Evolutionary conservation across 805 yeast genomes (phyloP).

Genomic region (Saccharomycopsis malanga): DNA sequence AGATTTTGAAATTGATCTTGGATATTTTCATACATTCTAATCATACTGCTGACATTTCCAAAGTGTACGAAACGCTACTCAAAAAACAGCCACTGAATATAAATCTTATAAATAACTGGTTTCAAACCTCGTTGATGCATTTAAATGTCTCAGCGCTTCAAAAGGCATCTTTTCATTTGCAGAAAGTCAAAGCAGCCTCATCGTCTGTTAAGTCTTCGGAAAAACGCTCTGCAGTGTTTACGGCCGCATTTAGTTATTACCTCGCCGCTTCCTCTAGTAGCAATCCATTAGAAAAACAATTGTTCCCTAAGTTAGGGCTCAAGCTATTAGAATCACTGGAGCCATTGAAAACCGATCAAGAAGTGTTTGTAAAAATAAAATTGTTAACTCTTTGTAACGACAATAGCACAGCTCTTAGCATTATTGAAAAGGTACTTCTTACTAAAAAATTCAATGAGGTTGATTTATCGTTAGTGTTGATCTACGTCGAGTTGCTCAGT

Average conservation of each 20-base stretch:
- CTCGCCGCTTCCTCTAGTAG: slow-evolving; percentile 31
- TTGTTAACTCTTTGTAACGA: slow-evolving; percentile 35
- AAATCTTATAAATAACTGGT: slow-evolving; percentile 16
- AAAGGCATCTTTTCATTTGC: slow-evolving; percentile 19
- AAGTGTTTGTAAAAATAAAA: slow-evolving; percentile 50
- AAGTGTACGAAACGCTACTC: slow-evolving; percentile 33
- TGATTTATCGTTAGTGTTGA: slow-evolving; percentile 58
- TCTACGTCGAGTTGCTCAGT: slow-evolving; percentile 43
- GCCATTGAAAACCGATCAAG: slow-evolving; percentile 57
- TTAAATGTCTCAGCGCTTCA: slow-evolving; percentile 15
- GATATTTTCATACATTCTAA: slow-evolving; percentile 27
- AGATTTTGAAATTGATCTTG: slow-evolving; percentile 26
- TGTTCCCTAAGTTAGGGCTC: slow-evolving; percentile 56
- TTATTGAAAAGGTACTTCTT: slow-evolving; percentile 25
- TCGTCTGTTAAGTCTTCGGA: background rate
- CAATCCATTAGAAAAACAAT: slow-evolving; percentile 38
- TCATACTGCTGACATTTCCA: slow-evolving; percentile 27
- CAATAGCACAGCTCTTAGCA: slow-evolving; percentile 28
- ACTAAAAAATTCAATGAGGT: slow-evolving; percentile 30
- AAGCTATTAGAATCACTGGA: slow-evolving; percentile 45
- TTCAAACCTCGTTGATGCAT: slow-evolving; percentile 5
- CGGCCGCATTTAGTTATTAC: slow-evolving; percentile 46
- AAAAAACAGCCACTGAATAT: slow-evolving; percentile 31
- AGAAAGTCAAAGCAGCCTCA: slow-evolving; percentile 7
- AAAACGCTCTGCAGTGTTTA: slow-evolving; percentile 2